Conservation (phyloP, 73 alveolate genomes). For the Uronychia binucleata region DNA sequence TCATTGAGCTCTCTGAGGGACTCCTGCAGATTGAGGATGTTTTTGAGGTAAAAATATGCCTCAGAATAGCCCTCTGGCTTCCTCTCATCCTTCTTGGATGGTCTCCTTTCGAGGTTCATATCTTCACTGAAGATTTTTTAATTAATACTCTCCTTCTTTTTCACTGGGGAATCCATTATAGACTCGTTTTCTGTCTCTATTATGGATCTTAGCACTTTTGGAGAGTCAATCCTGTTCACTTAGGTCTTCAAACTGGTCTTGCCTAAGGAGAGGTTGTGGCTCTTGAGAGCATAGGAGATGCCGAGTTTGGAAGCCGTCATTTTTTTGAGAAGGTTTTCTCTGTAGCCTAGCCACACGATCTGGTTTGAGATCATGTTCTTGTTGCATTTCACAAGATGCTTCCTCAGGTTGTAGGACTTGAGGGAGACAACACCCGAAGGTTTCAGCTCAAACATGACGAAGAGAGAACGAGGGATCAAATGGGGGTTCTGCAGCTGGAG, state of each 20-base stretch:
- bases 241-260: too few relatives aligned
- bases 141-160: background rate
- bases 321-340: background rate
- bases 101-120: background rate
- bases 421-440: background rate
- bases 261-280: background rate
- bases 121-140: background rate
- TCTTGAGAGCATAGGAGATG: background rate
- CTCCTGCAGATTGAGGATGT: background rate
- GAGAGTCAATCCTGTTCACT: background rate
- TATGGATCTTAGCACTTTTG: background rate
- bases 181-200: background rate
- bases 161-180: background rate
- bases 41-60: background rate
- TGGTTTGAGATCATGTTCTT: background rate
- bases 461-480: background rate
- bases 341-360: background rate
- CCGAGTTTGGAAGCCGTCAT: background rate
- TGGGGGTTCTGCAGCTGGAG: background rate
- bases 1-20: background rate
- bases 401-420: background rate
- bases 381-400: background rate
- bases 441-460: background rate
- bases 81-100: too few relatives aligned
- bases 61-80: background rate